Conservation (phyloP, 2,329 filamentous ascomycete species). For the Ascocoryne sarcoides region DNA sequence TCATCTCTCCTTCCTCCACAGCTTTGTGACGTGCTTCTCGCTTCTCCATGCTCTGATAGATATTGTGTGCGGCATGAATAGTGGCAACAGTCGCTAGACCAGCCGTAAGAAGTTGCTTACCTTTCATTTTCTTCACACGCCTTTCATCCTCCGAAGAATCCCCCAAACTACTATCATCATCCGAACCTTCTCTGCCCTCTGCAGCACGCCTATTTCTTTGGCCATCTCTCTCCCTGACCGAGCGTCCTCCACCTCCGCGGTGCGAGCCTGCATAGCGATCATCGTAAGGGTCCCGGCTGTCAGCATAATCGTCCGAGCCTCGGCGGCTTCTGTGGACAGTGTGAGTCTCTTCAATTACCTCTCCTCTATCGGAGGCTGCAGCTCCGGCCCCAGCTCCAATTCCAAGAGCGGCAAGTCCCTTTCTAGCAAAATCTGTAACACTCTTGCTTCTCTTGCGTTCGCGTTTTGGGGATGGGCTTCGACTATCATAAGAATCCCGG, state of each 20-base stretch:
- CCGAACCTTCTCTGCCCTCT: conserved; percentile 25
- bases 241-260: conserved; percentile 13
- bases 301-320: conserved; percentile 17
- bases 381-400: conserved; percentile 40
- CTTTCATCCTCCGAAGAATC: conserved; percentile 55
- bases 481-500: conserved; percentile 26
- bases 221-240: conserved; percentile 17
- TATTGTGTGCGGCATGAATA: conserved; percentile 58
- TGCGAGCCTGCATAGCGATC: conserved; percentile 25
- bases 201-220: conserved; percentile 22
- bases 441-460: conserved; percentile 54
- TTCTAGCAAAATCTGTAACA: conserved; percentile 54
- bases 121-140: conserved; percentile 53
- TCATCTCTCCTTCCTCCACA: conserved; percentile 55
- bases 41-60: conserved; percentile 55
- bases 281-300: conserved; percentile 17
- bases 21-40: conserved; percentile 50
- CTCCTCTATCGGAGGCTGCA: conserved; percentile 14
- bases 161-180: conserved; percentile 42
- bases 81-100: conserved; percentile 60
- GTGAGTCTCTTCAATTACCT: conserved; percentile 20
- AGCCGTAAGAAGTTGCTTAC: conserved; percentile 57
- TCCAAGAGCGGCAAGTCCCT: conserved; percentile 52
- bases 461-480: conserved; percentile 24
- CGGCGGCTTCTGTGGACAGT: conserved; percentile 14